Evolutionary conservation across 495 filamentous ascomycete genomes (phyloP).

Genomic region (Lasiosphaeria ovina): DNA sequence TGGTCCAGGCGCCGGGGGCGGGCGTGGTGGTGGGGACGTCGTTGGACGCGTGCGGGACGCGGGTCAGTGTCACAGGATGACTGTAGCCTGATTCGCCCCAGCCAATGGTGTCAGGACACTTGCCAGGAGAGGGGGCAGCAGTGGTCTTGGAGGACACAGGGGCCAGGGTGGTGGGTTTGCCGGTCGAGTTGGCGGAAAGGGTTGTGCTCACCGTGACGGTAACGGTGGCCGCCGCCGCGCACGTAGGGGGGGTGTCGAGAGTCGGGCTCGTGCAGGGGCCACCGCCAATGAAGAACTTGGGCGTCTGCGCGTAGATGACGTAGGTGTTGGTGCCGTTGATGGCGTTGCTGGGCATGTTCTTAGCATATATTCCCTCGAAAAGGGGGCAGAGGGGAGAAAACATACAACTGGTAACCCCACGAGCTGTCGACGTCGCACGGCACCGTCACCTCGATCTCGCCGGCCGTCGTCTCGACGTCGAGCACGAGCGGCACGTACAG

Average conservation of each 20-base stretch:
- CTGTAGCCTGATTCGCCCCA: constrained; percentile 28
- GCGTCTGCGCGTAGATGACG: constrained; percentile 47
- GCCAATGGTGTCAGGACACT: constrained; percentile 31
- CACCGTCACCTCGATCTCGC: constrained; percentile 35
- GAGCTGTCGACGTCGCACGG: constrained; percentile 41
- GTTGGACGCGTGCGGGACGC: constrained; percentile 13
- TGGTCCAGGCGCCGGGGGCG: neutral
- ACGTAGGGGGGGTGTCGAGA: constrained; percentile 16
- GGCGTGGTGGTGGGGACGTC: constrained; percentile 14
- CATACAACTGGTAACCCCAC: constrained; percentile 46
- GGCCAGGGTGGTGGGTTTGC: constrained; percentile 6
- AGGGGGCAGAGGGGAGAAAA: neutral
- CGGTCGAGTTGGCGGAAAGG: constrained; percentile 17
- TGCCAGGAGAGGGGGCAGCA: constrained; percentile 13
- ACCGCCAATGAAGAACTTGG: constrained; percentile 38
- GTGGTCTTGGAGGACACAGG: constrained; percentile 8
- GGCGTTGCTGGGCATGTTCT: constrained; percentile 32
- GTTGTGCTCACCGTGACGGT: constrained; percentile 33
- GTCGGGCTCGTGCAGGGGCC: constrained; percentile 20
- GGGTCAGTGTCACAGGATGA: constrained; percentile 22
- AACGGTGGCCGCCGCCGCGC: constrained; percentile 28
- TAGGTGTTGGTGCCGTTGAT: constrained; percentile 52
- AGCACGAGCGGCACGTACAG: constrained; percentile 39
- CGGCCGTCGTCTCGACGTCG: constrained; percentile 34
- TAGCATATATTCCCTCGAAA: too few relatives aligned